These are phyloP conservation scores for Botrytis cinerea DNA, from an alignment of 2,329 filamentous ascomycete species.

Conservation along the genomic window DNA sequence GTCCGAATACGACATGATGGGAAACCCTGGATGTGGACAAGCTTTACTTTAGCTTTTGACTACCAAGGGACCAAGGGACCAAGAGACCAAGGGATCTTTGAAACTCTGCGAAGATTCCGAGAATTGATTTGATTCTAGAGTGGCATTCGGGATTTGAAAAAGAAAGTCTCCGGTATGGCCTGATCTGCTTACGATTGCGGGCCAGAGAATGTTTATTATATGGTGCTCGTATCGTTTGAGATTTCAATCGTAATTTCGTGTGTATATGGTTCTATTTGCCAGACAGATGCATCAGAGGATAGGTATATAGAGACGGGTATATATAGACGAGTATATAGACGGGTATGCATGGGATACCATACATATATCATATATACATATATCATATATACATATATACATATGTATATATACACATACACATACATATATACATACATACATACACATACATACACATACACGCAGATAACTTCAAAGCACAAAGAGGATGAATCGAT, in stretches of 20 bases:
- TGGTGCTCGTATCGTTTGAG: neutral
- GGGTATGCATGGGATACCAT: neutral
- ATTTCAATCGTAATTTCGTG: neutral
- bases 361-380: neutral
- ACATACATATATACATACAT: neutral
- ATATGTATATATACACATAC: no score
- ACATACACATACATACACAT: no score
- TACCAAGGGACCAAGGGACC: neutral
- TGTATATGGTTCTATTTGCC: neutral
- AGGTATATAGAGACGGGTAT: no score
- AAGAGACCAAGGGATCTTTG: neutral
- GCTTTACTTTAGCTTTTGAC: neutral
- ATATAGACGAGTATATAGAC: no score
- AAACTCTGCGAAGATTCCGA: slow-evolving; percentile 15
- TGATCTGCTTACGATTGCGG: neutral
- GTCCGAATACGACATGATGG: slow-evolving; percentile 1
- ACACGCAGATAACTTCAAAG: no score
- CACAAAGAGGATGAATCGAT: neutral
- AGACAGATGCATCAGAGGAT: neutral
- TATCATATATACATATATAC: no score
- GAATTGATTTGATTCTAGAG: neutral
- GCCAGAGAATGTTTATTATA: neutral
- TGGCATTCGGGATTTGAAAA: slow-evolving; percentile 13
- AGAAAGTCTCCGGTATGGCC: neutral
- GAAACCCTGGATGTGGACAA: neutral